These are phyloP conservation scores for Sporothrix brasiliensis DNA, from an alignment of 2,329 filamentous ascomycete species.

Conservation along the genomic window DNA sequence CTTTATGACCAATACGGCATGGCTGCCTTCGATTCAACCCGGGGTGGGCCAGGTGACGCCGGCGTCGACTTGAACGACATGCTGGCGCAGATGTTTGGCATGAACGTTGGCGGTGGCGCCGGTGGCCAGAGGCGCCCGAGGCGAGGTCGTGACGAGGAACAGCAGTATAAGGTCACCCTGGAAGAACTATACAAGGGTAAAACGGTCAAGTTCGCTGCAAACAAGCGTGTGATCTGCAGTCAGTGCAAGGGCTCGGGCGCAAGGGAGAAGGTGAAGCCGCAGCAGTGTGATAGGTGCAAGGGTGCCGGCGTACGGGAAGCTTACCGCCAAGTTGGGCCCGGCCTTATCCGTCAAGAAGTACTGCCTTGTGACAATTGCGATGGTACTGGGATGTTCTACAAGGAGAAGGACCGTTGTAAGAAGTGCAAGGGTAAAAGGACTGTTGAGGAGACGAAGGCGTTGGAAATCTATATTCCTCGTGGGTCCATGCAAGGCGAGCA, in stretches of 20 bases:
- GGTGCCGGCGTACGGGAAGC: conserved; percentile 77
- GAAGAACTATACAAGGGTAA: conserved; percentile 99
- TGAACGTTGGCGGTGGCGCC: conserved; percentile 61
- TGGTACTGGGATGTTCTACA: conserved; percentile 82
- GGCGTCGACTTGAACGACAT: conserved; percentile 90
- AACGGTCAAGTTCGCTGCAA: conserved; percentile 93
- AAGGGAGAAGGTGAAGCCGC: conserved; percentile 86
- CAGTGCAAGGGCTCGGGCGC: conserved; percentile 87
- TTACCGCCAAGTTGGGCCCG: conserved; percentile 81
- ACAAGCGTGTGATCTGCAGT: conserved; percentile 88
- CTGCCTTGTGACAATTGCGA: conserved; percentile 81
- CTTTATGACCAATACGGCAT: conserved; percentile 95
- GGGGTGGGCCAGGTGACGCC: conserved; percentile 65
- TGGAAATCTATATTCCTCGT: conserved; percentile 94
- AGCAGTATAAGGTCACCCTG: conserved; percentile 85
- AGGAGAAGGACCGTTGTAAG: conserved; percentile 97
- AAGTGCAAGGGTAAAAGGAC: conserved; percentile 96
- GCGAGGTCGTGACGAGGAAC: conserved; percentile 81
- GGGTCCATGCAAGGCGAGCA: conserved; percentile 85
- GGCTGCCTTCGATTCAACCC: conserved; percentile 84
- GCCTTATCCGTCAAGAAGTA: conserved; percentile 78
- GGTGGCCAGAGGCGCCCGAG: conserved; percentile 62
- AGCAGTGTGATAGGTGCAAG: conserved; percentile 80
- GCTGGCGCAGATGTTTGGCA: conserved; percentile 87
- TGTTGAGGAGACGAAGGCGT: conserved; percentile 83